Evolutionary conservation across 2,329 filamentous ascomycete genomes (phyloP), one percentile per base, ranked within the genome.

Genomic region (Paracamarosporium sp.): DNA sequence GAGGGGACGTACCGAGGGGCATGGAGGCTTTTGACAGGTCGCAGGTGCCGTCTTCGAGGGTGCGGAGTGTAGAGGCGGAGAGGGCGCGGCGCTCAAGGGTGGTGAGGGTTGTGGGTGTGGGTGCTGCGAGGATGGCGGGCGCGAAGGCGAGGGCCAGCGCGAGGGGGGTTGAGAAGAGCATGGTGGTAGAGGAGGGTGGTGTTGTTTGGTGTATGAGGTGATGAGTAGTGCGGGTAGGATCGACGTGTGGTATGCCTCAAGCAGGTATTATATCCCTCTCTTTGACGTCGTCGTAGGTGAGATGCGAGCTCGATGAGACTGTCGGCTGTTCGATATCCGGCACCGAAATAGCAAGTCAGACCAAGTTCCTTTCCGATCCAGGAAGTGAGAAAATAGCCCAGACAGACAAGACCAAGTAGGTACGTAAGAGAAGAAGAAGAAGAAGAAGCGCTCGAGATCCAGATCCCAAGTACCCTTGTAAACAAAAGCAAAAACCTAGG

Each of bases 81-180:
- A 55, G 52, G 27, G n/a, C 7, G 13, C 52, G 44, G 12, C 36
- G 40, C 13, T 24, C 33, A n/a, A 55, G n/a, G 17, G 25, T n/a
- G 41, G 24, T 33, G 31, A 35, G 28, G 25, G 47, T 50, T 15
- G 33, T 40, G 11, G 33, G 53, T 33, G 72, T 72, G 8, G 74
- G 74, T 40, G 71, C 72, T 24, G 75, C 74, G 60, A 75, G 60
- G 53, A 65, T 60, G 15, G 68, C 53, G 41, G 74, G 74, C 59
- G 73, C 69, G 55, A 77, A 59, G 41, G 73, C 69, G 50, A 77
- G 56, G 38, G 72, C 41, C 55, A 76, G 59, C 11, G 67, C 60
- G 63, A 75, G 38, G 20, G 69, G 60, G 41, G 64, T 65, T 50
- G 70, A 62, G 71, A 75, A 76, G 63, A 74, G 65, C 75, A 77